Base-by-base conservation (phyloP, 106 monocot genomes). In the Vanilla planifolia region DNA sequence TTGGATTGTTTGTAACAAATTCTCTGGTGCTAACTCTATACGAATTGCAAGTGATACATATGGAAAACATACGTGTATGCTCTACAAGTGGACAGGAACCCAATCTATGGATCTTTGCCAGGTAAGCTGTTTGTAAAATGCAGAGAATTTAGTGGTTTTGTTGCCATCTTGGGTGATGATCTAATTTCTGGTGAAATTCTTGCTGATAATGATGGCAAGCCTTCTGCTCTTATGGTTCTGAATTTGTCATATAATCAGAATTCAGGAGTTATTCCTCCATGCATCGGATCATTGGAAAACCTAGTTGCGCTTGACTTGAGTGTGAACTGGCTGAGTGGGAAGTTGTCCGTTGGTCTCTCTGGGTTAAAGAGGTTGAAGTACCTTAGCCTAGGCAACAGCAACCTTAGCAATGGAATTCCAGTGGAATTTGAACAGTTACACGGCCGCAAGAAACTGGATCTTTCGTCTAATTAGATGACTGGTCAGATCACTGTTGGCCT, bases 401-500 rank as follows among this genome's bases (percentile, higher is more conserved):
- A 81, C 42, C 43, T 96, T n/a, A n/a, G n/a, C n/a, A n/a, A n/a
- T n/a, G n/a, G n/a, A n/a, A n/a, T n/a, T 19, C 75, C 42, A 50
- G 94, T 85, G 23, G 59, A 50, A n/a, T 73, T 86, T 22, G 68
- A 67, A 45, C 55, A 71, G 68, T 71, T 85, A 62, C 21, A 27
- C 33, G 82, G 83, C 28, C 73, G 89, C 10, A 21, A 70, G 46
- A 45, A 73, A 28, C 45, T 94, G 43, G 86, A 94, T 66, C 83
- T 94, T 47, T 89, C 89, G 3, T 78, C 75, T 42, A 94, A 94
- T 74, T 70, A 71, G 48, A 73, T 86, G 57, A 65, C 77, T 5
- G 89, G 94, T 43, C n/a, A n/a, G n/a, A 94, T 94, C 53, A 83
- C 94, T 14, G 53, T 59, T 33, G 67, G 59, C 3, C 72, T 86